These are phyloP conservation scores for Penicillium nordicum DNA, from an alignment of 2,329 filamentous ascomycete genomes.

Conservation along the genomic window DNA sequence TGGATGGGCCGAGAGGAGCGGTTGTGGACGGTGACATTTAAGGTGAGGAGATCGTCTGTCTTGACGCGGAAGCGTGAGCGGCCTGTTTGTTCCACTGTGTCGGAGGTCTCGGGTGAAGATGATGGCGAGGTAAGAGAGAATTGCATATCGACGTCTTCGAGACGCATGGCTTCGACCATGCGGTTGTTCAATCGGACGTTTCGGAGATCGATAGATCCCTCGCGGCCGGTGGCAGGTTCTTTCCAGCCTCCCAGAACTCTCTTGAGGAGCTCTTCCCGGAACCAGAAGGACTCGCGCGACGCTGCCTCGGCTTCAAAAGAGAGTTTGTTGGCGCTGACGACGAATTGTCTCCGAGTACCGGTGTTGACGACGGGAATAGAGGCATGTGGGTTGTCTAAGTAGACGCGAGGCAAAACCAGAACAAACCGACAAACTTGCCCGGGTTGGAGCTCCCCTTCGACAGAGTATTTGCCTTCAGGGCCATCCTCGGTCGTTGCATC, in stretches of 20 bases:
- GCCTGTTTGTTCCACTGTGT: conserved; percentile 39
- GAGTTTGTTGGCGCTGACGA: conserved; percentile 76
- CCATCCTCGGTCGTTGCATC: conserved; percentile 17
- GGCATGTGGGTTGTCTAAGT: conserved; percentile 71
- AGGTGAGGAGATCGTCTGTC: conserved; percentile 64
- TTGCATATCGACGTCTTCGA: conserved; percentile 71
- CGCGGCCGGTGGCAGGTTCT: conserved; percentile 55
- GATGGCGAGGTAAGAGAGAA: conserved; percentile 45
- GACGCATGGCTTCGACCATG: conserved; percentile 78
- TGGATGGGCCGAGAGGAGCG: conserved; percentile 64
- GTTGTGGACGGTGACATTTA: conserved; percentile 72
- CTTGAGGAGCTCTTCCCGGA: conserved; percentile 74
- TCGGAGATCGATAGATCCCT: conserved; percentile 71
- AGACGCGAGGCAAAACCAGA: conserved; percentile 70
- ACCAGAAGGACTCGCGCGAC: conserved; percentile 85
- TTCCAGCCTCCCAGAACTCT: conserved; percentile 69
- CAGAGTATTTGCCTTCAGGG: conserved; percentile 26
- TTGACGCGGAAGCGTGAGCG: conserved; percentile 47
- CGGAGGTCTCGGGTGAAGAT: conserved; percentile 23
- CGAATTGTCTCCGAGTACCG: conserved; percentile 83
- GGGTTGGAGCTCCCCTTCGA: conserved; percentile 52
- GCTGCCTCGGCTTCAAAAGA: conserved; percentile 75
- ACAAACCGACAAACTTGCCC: conserved; percentile 69
- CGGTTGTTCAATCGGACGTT: conserved; percentile 68
- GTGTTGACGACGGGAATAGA: conserved; percentile 77